A percentile compares a stretch with the other conserved stretches of the same genome.
Conservation (phyloP, 2,329 filamentous ascomycete genomes). For the Shiraia bambusicola region DNA sequence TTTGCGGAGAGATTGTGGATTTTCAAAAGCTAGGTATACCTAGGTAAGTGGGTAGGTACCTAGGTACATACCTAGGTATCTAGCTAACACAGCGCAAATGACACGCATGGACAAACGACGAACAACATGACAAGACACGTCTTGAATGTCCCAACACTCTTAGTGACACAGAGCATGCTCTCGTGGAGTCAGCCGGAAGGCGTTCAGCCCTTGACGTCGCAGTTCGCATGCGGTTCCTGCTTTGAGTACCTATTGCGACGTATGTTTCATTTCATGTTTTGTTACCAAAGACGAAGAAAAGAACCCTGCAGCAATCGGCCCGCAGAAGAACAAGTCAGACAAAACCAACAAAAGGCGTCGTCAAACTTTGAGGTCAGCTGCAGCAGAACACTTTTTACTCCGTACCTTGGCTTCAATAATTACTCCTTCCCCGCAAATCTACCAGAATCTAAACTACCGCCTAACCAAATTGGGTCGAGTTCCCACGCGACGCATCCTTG, state of each 20-base stretch:
- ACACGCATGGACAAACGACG: no score
- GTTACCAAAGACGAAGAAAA: neutral
- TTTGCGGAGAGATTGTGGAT: no score
- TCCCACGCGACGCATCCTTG: neutral
- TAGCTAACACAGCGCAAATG: no score
- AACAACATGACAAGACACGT: no score
- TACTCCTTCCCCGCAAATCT: slow-evolving; percentile 1
- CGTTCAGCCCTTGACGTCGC: neutral
- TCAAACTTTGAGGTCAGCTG: neutral
- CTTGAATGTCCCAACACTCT: no score
- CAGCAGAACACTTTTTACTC: neutral
- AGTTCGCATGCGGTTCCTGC: neutral
- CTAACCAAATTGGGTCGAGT: neutral
- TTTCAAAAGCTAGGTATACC: no score
- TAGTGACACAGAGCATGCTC: no score
- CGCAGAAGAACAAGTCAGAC: neutral
- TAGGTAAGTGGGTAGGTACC: no score
- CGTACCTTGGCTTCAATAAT: neutral
- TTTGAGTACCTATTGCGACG: neutral
- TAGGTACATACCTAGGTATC: no score
- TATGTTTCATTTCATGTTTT: slow-evolving; percentile 1
- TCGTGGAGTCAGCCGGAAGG: neutral
- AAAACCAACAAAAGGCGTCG: neutral
- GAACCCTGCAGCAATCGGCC: neutral
- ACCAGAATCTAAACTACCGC: no score